Conservation (phyloP, 805 yeast genomes). For the Myxozyma mucilagina region DNA sequence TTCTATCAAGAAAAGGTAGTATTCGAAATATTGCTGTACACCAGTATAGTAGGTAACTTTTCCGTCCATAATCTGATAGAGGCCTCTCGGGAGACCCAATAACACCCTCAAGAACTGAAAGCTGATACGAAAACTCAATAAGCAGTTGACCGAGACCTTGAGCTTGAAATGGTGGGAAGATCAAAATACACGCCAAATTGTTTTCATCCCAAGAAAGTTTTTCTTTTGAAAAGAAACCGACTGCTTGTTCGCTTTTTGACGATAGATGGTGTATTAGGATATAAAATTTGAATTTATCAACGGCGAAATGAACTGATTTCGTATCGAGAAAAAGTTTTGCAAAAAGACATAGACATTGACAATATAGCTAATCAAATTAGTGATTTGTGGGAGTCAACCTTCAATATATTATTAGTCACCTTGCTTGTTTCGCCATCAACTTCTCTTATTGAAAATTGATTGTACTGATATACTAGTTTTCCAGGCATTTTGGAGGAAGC, state of each 20-base stretch:
- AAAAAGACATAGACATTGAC: slow-evolving; percentile 81
- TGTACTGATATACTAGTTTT: slow-evolving; percentile 63
- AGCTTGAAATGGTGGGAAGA: slow-evolving; percentile 90
- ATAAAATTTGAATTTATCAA: slow-evolving; percentile 79
- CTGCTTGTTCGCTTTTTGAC: slow-evolving; percentile 47
- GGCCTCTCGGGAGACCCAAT: slow-evolving; percentile 88
- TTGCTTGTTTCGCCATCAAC: slow-evolving; percentile 64
- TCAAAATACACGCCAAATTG: slow-evolving; percentile 86
- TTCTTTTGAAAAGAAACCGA: slow-evolving; percentile 94
- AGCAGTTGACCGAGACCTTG: slow-evolving; percentile 73
- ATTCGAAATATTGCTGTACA: slow-evolving; percentile 48
- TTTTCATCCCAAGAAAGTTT: slow-evolving; percentile 71
- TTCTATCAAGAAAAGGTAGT: slow-evolving; percentile 16
- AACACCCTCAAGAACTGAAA: slow-evolving; percentile 62
- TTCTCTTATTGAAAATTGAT: slow-evolving; percentile 56
- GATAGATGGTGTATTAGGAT: slow-evolving; percentile 43
- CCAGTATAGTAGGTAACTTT: slow-evolving; percentile 79
- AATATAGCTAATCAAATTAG: slow-evolving; percentile 48
- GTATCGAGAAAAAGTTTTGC: slow-evolving; percentile 87
- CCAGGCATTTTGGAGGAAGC: slow-evolving; percentile 54
- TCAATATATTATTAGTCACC: not conserved
- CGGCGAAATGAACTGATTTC: slow-evolving; percentile 80
- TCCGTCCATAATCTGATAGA: slow-evolving; percentile 74
- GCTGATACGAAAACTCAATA: slow-evolving; percentile 77
- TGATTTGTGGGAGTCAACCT: not conserved